Percentiles rank a stretch among this genome's conserved stretches.
Evolutionary conservation across 352 stramenopile species (phyloP).

Genomic region (Phytophthora meadii): DNA sequence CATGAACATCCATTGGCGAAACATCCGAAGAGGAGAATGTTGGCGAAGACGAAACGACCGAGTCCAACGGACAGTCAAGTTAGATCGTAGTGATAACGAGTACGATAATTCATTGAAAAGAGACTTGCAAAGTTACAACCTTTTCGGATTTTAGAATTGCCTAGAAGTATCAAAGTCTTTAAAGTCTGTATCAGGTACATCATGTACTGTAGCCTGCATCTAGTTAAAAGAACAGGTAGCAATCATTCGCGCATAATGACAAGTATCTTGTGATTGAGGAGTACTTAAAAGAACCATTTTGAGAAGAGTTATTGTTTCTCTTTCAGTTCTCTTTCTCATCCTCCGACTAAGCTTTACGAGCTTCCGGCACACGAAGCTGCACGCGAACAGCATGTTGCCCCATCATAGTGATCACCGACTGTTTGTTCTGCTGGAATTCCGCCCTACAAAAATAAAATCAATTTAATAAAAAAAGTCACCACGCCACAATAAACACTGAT

Average conservation of each 20-base stretch:
- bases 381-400: slow-evolving; percentile 72
- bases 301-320: not conserved
- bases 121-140: no score
- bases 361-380: slow-evolving; percentile 71
- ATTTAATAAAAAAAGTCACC: not conserved
- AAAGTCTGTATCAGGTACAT: no score
- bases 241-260: slow-evolving; percentile 1
- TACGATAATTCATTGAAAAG: no score
- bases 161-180: no score
- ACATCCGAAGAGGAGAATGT: slow-evolving; percentile 54
- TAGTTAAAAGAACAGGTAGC: no score
- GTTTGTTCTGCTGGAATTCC: slow-evolving; percentile 79
- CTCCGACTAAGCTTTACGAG: slow-evolving; percentile 56
- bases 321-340: not conserved
- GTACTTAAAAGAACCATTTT: not conserved
- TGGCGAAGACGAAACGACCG: slow-evolving; percentile 9
- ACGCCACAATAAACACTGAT: slow-evolving; percentile 2
- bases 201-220: no score
- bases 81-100: slow-evolving; percentile 1
- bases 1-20: slow-evolving; percentile 67
- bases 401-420: slow-evolving; percentile 77
- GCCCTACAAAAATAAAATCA: slow-evolving; percentile 30
- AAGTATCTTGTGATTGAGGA: slow-evolving; percentile 27
- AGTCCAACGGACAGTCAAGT: slow-evolving; percentile 7
- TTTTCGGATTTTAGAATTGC: no score